phyloP scores from a whole-genome alignment of 2,329 filamentous ascomycete genomes.

The Keithomyces neogunnii region DNA sequence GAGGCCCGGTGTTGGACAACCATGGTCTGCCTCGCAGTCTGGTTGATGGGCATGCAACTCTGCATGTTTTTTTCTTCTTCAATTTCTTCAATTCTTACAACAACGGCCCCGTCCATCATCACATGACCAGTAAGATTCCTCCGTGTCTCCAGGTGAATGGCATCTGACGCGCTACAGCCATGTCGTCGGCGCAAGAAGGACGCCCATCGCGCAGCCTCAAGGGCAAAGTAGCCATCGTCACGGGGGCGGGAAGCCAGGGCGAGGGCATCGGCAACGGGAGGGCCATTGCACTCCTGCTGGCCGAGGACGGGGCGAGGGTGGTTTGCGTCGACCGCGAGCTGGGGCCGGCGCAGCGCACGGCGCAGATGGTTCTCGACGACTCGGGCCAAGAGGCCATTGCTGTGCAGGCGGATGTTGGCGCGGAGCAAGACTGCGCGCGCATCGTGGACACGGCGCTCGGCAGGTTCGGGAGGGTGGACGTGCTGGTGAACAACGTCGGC shows the following conservation, averaged over 20 bases:
- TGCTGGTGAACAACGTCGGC: constrained; percentile 58
- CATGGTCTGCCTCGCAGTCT: too few relatives aligned
- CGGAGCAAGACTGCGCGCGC: constrained; percentile 38
- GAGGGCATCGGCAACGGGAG: constrained; percentile 54
- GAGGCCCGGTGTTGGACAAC: too few relatives aligned
- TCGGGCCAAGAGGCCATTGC: neutral
- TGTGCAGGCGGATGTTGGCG: constrained; percentile 43
- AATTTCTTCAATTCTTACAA: too few relatives aligned
- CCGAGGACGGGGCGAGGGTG: constrained; percentile 48
- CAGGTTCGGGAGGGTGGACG: constrained; percentile 48
- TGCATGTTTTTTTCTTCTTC: too few relatives aligned
- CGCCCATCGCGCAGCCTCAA: constrained; percentile 17
- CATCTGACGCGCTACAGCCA: too few relatives aligned
- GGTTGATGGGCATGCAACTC: too few relatives aligned
- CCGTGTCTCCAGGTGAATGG: too few relatives aligned
- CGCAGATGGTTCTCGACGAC: constrained; percentile 38
- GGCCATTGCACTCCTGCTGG: constrained; percentile 49
- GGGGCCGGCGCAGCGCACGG: constrained; percentile 42
- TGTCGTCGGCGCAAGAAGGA: too few relatives aligned
- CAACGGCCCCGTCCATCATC: too few relatives aligned
- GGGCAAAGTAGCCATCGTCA: constrained; percentile 18
- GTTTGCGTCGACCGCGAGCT: constrained; percentile 48
- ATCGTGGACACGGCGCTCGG: constrained; percentile 32
- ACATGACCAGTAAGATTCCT: too few relatives aligned
- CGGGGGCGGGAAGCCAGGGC: constrained; percentile 23